Percentiles rank a stretch among this genome's conserved stretches.
Evolutionary conservation across 352 stramenopile genomes (phyloP).

Genomic region (Halophytophthora polymorphica): DNA sequence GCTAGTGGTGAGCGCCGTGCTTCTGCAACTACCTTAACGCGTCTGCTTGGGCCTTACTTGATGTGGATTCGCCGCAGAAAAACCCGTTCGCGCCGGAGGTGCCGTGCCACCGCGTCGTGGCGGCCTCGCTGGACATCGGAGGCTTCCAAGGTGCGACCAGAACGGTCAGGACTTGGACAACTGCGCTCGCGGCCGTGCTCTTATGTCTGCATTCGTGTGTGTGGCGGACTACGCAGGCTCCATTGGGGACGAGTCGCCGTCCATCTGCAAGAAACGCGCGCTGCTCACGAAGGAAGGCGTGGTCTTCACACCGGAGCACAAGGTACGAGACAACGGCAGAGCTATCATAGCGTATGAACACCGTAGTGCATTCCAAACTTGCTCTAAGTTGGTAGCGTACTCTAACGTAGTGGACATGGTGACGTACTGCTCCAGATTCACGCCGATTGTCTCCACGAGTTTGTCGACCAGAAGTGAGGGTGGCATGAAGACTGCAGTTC

Average conservation of each 20-base stretch:
- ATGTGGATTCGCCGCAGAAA: constrained; percentile 34
- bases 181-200: no score
- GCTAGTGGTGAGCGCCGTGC: neutral
- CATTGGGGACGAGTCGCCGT: constrained; percentile 49
- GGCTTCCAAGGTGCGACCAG: constrained; percentile 51
- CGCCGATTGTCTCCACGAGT: no score
- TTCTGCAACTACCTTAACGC: neutral
- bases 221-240: constrained; percentile 31
- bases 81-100: constrained; percentile 80
- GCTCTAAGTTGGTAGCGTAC: neutral
- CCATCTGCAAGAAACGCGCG: constrained; percentile 66
- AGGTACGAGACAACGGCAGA: constrained; percentile 28
- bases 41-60: neutral
- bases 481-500: no score
- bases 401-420: no score
- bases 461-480: neutral
- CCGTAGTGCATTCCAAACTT: neutral
- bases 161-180: neutral
- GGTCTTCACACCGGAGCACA: constrained; percentile 49
- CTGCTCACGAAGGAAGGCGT: constrained; percentile 67
- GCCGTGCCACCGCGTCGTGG: constrained; percentile 77
- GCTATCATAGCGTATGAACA: neutral
- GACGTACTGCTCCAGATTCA: no score
- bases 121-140: constrained; percentile 59
- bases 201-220: neutral